phyloP scores from a whole-genome alignment of 352 stramenopile species.

The Phytopythium aichiense region DNA sequence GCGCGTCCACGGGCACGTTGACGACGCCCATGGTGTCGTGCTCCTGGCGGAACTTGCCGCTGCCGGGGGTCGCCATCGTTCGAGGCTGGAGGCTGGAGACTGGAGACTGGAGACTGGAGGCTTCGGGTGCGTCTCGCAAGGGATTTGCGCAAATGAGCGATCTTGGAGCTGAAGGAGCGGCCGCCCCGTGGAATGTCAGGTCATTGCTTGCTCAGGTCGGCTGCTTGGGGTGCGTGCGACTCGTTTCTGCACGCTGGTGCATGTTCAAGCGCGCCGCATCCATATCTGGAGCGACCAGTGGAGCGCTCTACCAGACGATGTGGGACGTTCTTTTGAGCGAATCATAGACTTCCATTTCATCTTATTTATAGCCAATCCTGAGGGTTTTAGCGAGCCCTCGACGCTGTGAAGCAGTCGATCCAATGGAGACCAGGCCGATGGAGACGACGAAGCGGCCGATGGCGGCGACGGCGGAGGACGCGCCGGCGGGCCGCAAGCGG shows the following conservation, averaged over 20 bases:
- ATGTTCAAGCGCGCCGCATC: conserved; percentile 1
- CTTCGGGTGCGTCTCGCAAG: background rate
- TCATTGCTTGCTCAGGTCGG: background rate
- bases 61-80: background rate
- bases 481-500: conserved; percentile 32
- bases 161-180: too few species aligned
- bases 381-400: too few species aligned
- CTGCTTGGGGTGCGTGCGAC: background rate
- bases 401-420: too few species aligned
- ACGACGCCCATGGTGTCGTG: conserved; percentile 53
- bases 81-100: background rate
- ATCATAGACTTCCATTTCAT: too few species aligned
- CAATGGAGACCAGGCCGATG: background rate
- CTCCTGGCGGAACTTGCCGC: conserved; percentile 34
- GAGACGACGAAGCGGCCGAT: background rate
- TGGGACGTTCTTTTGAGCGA: background rate
- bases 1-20: conserved; percentile 37
- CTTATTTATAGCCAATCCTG: too few species aligned
- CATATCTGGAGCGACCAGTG: background rate
- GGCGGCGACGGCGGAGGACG: background rate
- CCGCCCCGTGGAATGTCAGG: too few species aligned
- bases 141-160: background rate
- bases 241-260: too few species aligned
- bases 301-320: background rate
- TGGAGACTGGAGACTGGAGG: background rate